These are phyloP conservation scores for Fusarium succisae DNA, from an alignment of 2,329 filamentous ascomycete species.

Conservation along the genomic window DNA sequence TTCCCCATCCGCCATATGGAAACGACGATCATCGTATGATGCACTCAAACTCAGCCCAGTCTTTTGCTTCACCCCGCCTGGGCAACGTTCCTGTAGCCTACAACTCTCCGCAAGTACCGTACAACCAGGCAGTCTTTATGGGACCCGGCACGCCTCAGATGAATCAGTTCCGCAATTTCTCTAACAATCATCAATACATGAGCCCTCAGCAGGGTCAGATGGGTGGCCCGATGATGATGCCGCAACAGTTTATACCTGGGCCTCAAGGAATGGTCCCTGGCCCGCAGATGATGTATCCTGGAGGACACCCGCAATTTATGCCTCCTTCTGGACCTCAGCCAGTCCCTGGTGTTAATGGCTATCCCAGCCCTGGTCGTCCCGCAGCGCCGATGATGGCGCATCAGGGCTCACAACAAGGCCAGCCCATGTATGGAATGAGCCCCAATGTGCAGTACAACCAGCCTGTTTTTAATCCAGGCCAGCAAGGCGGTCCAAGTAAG, in stretches of 20 bases:
- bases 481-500: conserved; percentile 76
- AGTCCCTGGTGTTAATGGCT: conserved; percentile 76
- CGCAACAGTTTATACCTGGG: conserved; percentile 76
- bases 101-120: conserved; percentile 75
- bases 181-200: conserved; percentile 76
- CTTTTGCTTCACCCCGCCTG: conserved; percentile 85
- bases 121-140: conserved; percentile 77
- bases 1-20: conserved; percentile 72
- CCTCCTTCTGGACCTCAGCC: conserved; percentile 65
- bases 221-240: conserved; percentile 85
- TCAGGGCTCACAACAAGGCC: conserved; percentile 92
- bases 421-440: conserved; percentile 80
- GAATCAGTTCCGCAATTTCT: conserved; percentile 74
- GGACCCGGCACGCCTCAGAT: conserved; percentile 76
- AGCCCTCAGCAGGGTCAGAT: conserved; percentile 76
- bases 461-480: conserved; percentile 75
- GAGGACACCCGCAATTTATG: conserved; percentile 70
- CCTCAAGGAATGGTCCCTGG: conserved; percentile 75
- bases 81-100: conserved; percentile 76
- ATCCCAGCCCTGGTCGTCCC: conserved; percentile 86
- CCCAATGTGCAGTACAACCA: conserved; percentile 79
- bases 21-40: conserved; percentile 91
- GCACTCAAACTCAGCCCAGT: conserved; percentile 82
- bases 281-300: conserved; percentile 87
- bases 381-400: conserved; percentile 91